These are phyloP conservation scores for Phytophthora colocasiae DNA, from an alignment of 352 stramenopile species.

Conservation along the genomic window DNA sequence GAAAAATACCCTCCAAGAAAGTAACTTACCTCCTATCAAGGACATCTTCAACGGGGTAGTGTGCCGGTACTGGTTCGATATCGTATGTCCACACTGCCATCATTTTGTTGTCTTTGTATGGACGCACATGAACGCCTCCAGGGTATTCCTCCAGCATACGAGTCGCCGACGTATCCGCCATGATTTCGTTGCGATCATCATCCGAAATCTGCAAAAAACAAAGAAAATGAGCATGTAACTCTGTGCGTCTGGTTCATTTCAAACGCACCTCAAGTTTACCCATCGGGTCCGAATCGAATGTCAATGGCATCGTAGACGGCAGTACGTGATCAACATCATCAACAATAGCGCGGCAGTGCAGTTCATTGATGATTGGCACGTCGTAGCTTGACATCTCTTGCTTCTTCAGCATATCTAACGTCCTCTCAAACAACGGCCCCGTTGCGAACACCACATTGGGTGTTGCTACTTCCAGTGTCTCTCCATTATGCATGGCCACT, in stretches of 20 bases:
- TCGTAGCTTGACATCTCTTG: slow-evolving; percentile 58
- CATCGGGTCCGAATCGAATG: slow-evolving; percentile 78
- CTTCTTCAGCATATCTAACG: slow-evolving; percentile 66
- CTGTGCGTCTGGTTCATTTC: neutral
- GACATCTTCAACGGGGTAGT: slow-evolving; percentile 73
- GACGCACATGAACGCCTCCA: slow-evolving; percentile 74
- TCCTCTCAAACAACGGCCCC: slow-evolving; percentile 71
- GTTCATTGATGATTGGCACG: slow-evolving; percentile 75
- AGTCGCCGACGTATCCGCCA: slow-evolving; percentile 40
- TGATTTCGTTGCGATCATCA: slow-evolving; percentile 52
- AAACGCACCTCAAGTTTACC: slow-evolving; percentile 60
- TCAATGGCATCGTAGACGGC: slow-evolving; percentile 63
- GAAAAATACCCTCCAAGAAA: neutral
- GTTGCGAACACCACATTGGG: slow-evolving; percentile 77
- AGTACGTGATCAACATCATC: slow-evolving; percentile 68
- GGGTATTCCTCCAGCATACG: slow-evolving; percentile 70
- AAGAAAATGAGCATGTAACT: neutral
- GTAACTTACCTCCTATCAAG: slow-evolving; percentile 56
- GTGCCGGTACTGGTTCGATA: slow-evolving; percentile 59
- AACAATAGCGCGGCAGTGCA: slow-evolving; percentile 74
- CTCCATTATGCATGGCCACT: slow-evolving; percentile 57
- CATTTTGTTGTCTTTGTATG: slow-evolving; percentile 65
- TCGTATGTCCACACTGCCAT: slow-evolving; percentile 86
- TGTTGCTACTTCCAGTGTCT: slow-evolving; percentile 64
- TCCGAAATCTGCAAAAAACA: slow-evolving; percentile 52